Base-by-base conservation (phyloP, 2,329 filamentous ascomycete species). In the Cordyceps cateniannulata region DNA sequence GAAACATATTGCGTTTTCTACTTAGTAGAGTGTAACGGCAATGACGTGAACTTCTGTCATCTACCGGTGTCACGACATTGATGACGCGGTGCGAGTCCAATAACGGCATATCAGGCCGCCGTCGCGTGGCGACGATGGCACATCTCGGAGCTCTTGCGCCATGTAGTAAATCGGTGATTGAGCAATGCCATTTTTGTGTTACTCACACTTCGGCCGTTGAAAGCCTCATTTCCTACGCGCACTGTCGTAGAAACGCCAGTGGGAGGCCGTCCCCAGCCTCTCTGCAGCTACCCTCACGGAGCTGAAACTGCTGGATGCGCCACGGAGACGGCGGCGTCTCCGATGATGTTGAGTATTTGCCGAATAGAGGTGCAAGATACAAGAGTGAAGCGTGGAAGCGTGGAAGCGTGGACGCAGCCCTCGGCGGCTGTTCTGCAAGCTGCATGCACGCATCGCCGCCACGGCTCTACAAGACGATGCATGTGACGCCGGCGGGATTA, bases 381-480 rank as follows among this genome's bases (percentile, higher is more conserved):
- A 51, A 24, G 5, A 16, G 27, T 27, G 7, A 18, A 52, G 3
- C 8, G 12, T 25, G 16, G 20, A 38, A 18, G 24, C 9, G 35
- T 44, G 16, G 7, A n/a, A 22, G 32, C 35, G 22, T 22, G 48
- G n/a, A 52, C 20, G n/a, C 32, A 22, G 9, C 18, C 22, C 35
- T 40, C 22, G n/a, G 40, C 12, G 53, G 44, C 25, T 44, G 25
- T 32, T 35, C 44, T 48, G 42, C 54, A 25, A 47, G 54, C 54
- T 12, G 44, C 54, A 48, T 56, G 42, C 44, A 56, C 8, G 54
- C 54, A 47, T 56, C 42, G 54, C 42, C 42, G 42, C 54, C 42
- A 56, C 42, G 22, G 42, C 27, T 18, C 27, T 38, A 40, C 42
- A 27, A 25, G 54, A 54, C 10, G 51, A 7, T 20, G 38, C 51